Percentiles rank a stretch among this genome's conserved stretches.
These are phyloP conservation scores for Nicotiana sylvestris DNA, from an alignment of 257 asterid species.

Conservation along the genomic window DNA sequence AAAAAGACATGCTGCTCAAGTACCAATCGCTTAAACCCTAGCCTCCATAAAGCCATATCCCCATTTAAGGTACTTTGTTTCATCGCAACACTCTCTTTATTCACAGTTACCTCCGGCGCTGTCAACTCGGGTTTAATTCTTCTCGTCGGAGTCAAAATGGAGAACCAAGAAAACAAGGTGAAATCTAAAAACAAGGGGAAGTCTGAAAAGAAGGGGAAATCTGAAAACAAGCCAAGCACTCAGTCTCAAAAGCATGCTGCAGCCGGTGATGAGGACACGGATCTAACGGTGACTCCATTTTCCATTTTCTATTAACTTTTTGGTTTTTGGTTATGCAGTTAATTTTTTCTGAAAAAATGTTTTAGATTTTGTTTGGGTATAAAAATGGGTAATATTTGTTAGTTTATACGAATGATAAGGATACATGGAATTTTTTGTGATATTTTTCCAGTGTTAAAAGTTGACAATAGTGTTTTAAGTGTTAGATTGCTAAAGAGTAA, in stretches of 20 bases:
- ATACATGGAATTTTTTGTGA: not conserved
- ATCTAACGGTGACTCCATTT: constrained; percentile 50
- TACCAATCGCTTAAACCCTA: not conserved
- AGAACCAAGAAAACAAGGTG: not conserved
- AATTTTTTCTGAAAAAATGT: not conserved
- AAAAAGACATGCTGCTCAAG: too few relatives aligned
- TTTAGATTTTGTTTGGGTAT: not conserved
- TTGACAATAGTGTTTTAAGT: not conserved
- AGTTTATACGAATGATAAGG: not conserved
- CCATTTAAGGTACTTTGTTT: too few relatives aligned
- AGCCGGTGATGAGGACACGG: constrained; percentile 71
- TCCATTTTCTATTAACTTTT: not conserved
- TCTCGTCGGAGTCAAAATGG: not conserved
- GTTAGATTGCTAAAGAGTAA: not conserved
- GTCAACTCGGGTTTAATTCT: not conserved
- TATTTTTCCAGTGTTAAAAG: not conserved
- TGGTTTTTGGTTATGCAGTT: not conserved
- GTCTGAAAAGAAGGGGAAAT: not conserved
- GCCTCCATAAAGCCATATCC: not conserved
- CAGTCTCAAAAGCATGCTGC: constrained; percentile 47
- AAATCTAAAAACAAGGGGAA: not conserved
- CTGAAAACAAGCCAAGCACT: constrained; percentile 22
- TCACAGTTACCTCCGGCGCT: too few relatives aligned
- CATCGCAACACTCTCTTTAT: not conserved
- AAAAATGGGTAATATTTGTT: not conserved